phyloP scores from a whole-genome alignment of 2,329 filamentous ascomycete species.

The Cladosporium phlei region DNA sequence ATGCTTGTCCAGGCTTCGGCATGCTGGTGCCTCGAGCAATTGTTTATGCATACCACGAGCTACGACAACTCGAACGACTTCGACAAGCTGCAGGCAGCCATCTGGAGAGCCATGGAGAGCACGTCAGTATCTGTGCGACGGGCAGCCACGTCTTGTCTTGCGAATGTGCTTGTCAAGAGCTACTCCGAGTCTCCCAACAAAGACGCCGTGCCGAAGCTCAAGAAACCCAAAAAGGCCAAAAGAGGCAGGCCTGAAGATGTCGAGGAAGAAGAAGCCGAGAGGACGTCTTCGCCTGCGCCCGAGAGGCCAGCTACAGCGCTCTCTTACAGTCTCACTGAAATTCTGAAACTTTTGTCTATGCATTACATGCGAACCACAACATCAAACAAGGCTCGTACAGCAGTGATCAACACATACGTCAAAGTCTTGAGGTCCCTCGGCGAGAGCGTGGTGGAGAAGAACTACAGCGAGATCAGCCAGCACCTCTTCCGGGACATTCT shows the following conservation, averaged over 20 bases:
- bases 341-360: constrained; percentile 70
- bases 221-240: constrained; percentile 69
- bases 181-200: constrained; percentile 60
- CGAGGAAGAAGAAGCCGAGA: constrained; percentile 66
- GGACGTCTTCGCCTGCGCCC: constrained; percentile 69
- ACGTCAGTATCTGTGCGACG: constrained; percentile 70
- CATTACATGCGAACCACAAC: constrained; percentile 78
- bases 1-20: constrained; percentile 72
- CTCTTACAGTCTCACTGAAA: constrained; percentile 68
- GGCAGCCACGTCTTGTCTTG: constrained; percentile 79
- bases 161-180: constrained; percentile 74
- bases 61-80: constrained; percentile 89
- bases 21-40: constrained; percentile 70
- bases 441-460: constrained; percentile 74
- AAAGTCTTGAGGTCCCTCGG: constrained; percentile 74
- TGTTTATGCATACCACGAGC: constrained; percentile 68
- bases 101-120: constrained; percentile 86
- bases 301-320: constrained; percentile 68
- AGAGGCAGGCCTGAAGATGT: constrained; percentile 56
- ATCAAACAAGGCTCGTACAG: constrained; percentile 73
- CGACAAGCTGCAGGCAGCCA: constrained; percentile 73
- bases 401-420: constrained; percentile 81
- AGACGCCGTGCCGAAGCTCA: constrained; percentile 53
- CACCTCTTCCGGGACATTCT: constrained; percentile 77
- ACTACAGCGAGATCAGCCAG: constrained; percentile 75